Conservation (phyloP, 108 stramenopile species). For the Bacterosira constricta region DNA sequence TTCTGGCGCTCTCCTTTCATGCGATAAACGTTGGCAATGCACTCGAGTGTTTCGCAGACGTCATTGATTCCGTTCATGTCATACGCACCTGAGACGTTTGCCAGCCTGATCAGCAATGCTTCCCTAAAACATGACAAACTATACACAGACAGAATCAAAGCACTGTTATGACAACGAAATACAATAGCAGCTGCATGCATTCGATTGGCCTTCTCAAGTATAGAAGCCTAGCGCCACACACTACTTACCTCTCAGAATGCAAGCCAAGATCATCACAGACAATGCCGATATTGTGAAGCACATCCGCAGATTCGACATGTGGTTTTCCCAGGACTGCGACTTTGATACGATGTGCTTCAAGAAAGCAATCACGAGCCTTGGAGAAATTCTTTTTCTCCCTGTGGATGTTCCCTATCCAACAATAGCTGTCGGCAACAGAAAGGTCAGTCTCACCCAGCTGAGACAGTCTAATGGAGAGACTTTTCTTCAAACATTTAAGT, state of each 20-base stretch:
- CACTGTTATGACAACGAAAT: no score
- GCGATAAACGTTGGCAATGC: constrained; percentile 57
- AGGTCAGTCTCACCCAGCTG: constrained; percentile 25
- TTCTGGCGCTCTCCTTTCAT: constrained; percentile 28
- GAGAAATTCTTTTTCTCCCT: constrained; percentile 39
- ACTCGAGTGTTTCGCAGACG: constrained; percentile 52
- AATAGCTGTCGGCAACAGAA: constrained; percentile 52
- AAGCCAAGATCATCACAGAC: constrained; percentile 47
- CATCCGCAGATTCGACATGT: constrained; percentile 47
- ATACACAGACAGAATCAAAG: background rate
- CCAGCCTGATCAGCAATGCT: constrained; percentile 36
- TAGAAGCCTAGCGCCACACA: no score
- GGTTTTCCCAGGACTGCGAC: constrained; percentile 39
- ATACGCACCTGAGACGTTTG: constrained; percentile 22
- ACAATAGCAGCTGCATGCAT: no score
- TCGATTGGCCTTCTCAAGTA: no score
- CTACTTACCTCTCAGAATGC: constrained; percentile 22
- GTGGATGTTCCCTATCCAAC: constrained; percentile 66
- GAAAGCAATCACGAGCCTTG: constrained; percentile 48
- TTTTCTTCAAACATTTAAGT: constrained; percentile 50
- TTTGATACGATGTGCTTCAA: constrained; percentile 43
- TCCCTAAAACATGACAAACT: constrained; percentile 44
- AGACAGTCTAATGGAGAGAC: constrained; percentile 36
- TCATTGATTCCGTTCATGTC: constrained; percentile 37
- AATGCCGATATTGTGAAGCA: constrained; percentile 55